Evolutionary conservation across 805 yeast species (phyloP).

Genomic region (Wickerhamomyces tratensis): DNA sequence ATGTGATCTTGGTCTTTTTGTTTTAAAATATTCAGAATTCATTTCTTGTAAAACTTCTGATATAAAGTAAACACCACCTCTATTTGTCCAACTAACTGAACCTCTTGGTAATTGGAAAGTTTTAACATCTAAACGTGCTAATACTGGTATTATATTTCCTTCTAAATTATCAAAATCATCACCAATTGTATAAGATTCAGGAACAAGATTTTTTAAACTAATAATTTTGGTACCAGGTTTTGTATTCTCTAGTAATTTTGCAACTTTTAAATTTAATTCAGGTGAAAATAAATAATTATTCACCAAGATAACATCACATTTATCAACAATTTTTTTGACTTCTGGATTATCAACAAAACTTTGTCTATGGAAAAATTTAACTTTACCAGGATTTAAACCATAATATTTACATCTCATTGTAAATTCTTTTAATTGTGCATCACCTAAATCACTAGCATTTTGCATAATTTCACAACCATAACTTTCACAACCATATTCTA

Average conservation of each 20-base stretch:
- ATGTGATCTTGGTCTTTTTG: background rate
- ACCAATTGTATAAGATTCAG: constrained; percentile 62
- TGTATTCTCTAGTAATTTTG: constrained; percentile 50
- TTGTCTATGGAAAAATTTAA: constrained; percentile 50
- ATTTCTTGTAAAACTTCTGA: constrained; percentile 48
- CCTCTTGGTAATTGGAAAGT: constrained; percentile 54
- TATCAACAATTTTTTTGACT: constrained; percentile 44
- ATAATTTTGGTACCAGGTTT: constrained; percentile 72
- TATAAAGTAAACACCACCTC: constrained; percentile 70
- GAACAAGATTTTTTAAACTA: constrained; percentile 69
- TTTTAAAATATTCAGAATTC: constrained; percentile 14
- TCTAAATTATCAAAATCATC: constrained; percentile 27
- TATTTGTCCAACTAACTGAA: constrained; percentile 83
- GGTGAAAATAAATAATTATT: constrained; percentile 82
- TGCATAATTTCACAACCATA: constrained; percentile 90
- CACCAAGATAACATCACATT: constrained; percentile 64
- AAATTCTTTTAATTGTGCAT: constrained; percentile 49
- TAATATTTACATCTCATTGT: constrained; percentile 45
- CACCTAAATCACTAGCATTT: constrained; percentile 64
- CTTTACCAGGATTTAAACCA: constrained; percentile 52
- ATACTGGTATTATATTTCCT: constrained; percentile 38
- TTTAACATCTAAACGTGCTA: constrained; percentile 57
- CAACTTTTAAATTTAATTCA: constrained; percentile 58
- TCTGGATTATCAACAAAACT: constrained; percentile 60
- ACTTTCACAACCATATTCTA: constrained; percentile 75